Percentiles rank a stretch among this genome's conserved stretches.
Conservation (phyloP, 73 alveolate species). For the Chromera velia region DNA sequence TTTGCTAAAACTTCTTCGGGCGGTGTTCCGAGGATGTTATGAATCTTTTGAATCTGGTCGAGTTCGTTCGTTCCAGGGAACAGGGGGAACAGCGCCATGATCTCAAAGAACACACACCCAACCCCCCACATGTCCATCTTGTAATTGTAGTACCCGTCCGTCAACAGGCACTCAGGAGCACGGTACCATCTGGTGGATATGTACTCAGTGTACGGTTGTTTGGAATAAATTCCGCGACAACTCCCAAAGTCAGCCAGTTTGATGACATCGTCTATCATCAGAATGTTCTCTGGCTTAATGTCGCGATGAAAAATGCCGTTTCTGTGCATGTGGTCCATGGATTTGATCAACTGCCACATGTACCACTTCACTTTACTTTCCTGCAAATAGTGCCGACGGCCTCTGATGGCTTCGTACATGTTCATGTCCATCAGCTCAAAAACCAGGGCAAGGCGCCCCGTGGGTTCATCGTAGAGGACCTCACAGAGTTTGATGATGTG, state of each 20-base stretch:
- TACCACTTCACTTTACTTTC: conserved; percentile 77
- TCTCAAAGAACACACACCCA: conserved; percentile 96
- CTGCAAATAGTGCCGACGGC: conserved; percentile 69
- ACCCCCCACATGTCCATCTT: conserved; percentile 98
- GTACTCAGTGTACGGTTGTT: conserved; percentile 88
- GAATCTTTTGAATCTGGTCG: conserved; percentile 88
- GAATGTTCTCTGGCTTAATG: conserved; percentile 64
- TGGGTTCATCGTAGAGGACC: conserved; percentile 89
- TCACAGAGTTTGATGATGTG: conserved; percentile 88
- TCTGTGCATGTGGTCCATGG: conserved; percentile 90
- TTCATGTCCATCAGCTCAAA: conserved; percentile 97
- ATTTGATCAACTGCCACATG: conserved; percentile 74
- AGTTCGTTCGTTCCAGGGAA: conserved; percentile 95
- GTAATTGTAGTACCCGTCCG: conserved; percentile 94
- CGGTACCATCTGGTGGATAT: conserved; percentile 83
- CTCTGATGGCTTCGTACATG: conserved; percentile 90
- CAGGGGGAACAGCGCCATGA: conserved; percentile 75
- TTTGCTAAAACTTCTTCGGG: conserved; percentile 64
- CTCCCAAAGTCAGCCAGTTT: conserved; percentile 86
- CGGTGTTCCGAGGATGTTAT: conserved; percentile 82
- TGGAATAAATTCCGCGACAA: conserved; percentile 81
- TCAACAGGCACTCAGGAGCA: conserved; percentile 83
- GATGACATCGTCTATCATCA: conserved; percentile 47
- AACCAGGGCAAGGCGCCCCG: conserved; percentile 95
- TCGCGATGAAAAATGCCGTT: conserved; percentile 91